Evolutionary conservation across 208 protist genomes (phyloP).

Genomic region (Trypanosoma avium): DNA sequence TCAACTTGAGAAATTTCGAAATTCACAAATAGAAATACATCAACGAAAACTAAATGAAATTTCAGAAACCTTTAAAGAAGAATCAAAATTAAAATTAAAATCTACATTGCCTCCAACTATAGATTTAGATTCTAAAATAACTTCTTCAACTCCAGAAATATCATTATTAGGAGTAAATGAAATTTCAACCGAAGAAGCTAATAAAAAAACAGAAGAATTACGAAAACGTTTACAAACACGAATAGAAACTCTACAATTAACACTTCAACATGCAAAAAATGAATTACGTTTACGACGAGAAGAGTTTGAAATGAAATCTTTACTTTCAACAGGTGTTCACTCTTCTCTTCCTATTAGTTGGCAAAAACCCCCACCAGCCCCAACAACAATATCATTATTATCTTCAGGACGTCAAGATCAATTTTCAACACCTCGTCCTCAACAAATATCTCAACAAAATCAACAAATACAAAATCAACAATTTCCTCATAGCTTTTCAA

Average conservation of each 20-base stretch:
- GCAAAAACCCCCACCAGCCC: conserved; percentile 10
- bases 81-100: neutral
- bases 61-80: neutral
- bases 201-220: conserved; percentile 5
- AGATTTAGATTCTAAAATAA: too few relatives aligned
- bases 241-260: conserved; percentile 13
- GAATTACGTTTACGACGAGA: conserved; percentile 14
- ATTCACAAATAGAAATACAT: neutral
- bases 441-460: conserved; percentile 3
- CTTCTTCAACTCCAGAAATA: too few relatives aligned
- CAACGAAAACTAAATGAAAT: neutral
- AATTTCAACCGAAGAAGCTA: conserved; percentile 19
- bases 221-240: conserved; percentile 13
- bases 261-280: conserved; percentile 1
- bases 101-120: neutral
- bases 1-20: neutral
- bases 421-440: conserved; percentile 8
- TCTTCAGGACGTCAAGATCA: conserved; percentile 24
- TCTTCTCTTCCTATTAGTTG: neutral
- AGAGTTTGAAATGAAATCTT: neutral
- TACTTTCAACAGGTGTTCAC: neutral
- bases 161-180: neutral
- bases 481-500: neutral
- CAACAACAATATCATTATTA: neutral
- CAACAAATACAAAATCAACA: neutral